Evolutionary conservation across 2,329 filamentous ascomycete species (phyloP), one percentile per base, ranked within the genome.

Genomic region (Albophoma yamanashiensis): DNA sequence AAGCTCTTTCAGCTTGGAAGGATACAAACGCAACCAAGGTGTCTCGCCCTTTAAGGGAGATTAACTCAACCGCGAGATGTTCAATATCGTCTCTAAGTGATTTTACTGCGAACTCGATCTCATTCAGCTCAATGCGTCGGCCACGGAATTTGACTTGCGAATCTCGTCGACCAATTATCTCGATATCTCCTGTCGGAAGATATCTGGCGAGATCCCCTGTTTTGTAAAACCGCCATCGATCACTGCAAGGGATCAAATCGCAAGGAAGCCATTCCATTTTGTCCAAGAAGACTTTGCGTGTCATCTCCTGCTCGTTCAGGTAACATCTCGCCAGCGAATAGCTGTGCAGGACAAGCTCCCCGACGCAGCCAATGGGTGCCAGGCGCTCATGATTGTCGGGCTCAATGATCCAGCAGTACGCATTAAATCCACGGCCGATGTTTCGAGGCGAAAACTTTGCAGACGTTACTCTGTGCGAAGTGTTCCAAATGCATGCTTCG

Each of bases 121-220:
- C 68, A 0, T 62, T 64, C 17, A 81, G 72, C 69, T 81, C 85
- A 55, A 83, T 74, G 56, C 82, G 70, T 62, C 79, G 84, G 27
- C 85, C 86, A 20, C 78, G 76, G 8, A 86, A 69, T 67, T 86
- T 86, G 57, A 84, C 76, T 65, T 85, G 82, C 0, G 75, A 76
- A 62, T 86, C 82, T 62, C 81, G 82, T 17, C 83, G 74, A 47
- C 80, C 81, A 38, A 80, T 47, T 22, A 47, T 47, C 22, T 47
- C 43, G n/a, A 47, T 25, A 11, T 47, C 43, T 14, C 43, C 43
- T 2, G 43, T 47, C 14, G 43, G 43, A 25, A 47, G 43, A n/a
- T 12, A 47, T 47, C n/a, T 47, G 64, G 58, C 78, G 17, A 81
- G 68, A 62, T 82, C 79, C 5, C 79, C 79, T 1, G 79, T 80